Evolutionary conservation across 2,329 filamentous ascomycete species (phyloP).

Genomic region (Fusarium sp.): DNA sequence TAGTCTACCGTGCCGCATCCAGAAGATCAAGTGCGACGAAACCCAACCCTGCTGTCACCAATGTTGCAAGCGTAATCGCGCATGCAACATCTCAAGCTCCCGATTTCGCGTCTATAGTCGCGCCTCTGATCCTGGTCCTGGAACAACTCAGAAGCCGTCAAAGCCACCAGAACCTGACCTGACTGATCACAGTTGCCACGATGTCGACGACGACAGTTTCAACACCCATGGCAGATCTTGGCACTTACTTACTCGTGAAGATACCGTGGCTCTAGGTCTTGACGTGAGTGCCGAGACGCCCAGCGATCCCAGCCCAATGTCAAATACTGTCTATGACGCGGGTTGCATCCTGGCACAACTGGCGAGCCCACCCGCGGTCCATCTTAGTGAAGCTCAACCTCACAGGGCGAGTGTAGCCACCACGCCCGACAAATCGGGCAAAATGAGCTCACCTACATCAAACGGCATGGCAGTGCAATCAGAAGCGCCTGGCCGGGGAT

Average conservation of each 20-base stretch:
- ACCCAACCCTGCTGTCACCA: background rate
- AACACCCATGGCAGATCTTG: background rate
- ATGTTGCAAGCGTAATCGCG: background rate
- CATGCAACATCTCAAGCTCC: background rate
- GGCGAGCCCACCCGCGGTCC: background rate
- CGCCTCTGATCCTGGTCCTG: background rate
- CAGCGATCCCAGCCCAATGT: background rate
- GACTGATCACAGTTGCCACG: background rate
- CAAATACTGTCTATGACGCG: background rate
- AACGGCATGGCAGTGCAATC: background rate
- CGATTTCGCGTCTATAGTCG: background rate
- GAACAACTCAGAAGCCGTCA: rapidly evolving
- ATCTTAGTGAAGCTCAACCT: background rate
- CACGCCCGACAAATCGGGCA: background rate
- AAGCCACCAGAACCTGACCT: background rate
- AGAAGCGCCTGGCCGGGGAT: background rate
- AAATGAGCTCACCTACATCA: background rate
- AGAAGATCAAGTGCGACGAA: background rate
- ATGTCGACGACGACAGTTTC: background rate
- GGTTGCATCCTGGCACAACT: background rate
- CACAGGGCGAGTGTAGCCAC: background rate
- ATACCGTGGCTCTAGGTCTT: background rate
- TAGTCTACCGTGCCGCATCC: background rate
- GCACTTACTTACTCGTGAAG: background rate
- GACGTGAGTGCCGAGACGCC: background rate